Conservation (phyloP, 306 rosid genomes). For the Cucumis sativus region DNA sequence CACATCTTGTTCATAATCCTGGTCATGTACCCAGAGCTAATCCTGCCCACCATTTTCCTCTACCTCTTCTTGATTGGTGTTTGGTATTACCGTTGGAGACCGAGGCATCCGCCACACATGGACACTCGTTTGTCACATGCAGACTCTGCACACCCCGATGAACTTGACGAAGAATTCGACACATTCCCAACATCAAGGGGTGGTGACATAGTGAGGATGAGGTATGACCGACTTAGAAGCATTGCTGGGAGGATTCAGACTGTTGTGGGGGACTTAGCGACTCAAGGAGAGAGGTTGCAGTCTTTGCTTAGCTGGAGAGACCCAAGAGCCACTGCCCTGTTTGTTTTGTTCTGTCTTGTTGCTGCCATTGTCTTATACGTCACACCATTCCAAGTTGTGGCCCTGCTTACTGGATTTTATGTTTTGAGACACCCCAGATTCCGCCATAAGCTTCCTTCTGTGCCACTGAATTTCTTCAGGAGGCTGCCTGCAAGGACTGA, state of each 20-base stretch:
- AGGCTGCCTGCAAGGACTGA: constrained; percentile 94
- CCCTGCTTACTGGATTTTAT: constrained; percentile 71
- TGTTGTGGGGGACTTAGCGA: constrained; percentile 89
- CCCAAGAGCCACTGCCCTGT: constrained; percentile 86
- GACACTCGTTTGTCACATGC: constrained; percentile 95
- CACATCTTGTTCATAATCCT: constrained; percentile 76
- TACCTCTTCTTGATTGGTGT: constrained; percentile 94
- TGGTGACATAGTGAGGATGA: constrained; percentile 74
- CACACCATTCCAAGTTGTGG: constrained; percentile 93
- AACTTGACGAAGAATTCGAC: constrained; percentile 88
- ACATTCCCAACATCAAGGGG: constrained; percentile 76
- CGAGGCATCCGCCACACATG: constrained; percentile 99
- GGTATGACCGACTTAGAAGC: constrained; percentile 85
- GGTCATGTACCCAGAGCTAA: constrained; percentile 95
- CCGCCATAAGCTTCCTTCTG: constrained; percentile 92
- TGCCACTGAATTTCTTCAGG: constrained; percentile 94
- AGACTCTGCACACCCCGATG: constrained; percentile 80
- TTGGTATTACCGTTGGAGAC: constrained; percentile 97
- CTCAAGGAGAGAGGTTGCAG: constrained; percentile 96
- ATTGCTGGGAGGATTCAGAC: constrained; percentile 95
- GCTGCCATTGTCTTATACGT: constrained; percentile 85
- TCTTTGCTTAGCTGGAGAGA: constrained; percentile 98
- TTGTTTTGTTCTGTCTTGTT: constrained; percentile 80
- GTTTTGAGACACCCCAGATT: constrained; percentile 91
- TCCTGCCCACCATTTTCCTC: constrained; percentile 86